Evolutionary conservation across 768 basidiomycete genomes (phyloP).

Genomic region (Suillus placidus): DNA sequence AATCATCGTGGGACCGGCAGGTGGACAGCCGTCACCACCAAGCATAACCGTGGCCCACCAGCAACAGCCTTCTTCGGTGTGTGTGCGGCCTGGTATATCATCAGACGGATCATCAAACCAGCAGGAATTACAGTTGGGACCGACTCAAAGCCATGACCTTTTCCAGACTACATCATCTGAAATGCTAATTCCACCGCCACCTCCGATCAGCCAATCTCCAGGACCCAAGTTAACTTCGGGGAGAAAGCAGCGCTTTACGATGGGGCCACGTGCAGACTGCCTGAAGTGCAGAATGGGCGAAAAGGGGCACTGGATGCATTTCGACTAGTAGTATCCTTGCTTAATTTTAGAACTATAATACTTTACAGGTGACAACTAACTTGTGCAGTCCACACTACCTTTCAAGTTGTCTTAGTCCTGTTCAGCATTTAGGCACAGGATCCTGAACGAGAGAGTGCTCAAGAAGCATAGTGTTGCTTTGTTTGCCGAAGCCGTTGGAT

Average conservation of each 20-base stretch:
- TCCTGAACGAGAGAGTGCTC: neutral
- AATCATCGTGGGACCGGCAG: neutral
- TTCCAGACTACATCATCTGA: neutral
- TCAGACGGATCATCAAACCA: slow-evolving; percentile 24
- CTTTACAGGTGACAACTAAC: neutral
- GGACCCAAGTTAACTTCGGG: slow-evolving; percentile 13
- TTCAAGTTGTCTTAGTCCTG: neutral
- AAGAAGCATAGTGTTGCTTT: neutral
- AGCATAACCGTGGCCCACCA: neutral
- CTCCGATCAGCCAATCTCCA: neutral
- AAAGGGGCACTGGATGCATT: slow-evolving; percentile 75
- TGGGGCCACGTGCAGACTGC: slow-evolving; percentile 74
- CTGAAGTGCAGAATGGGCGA: slow-evolving; percentile 65
- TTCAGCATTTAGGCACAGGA: neutral
- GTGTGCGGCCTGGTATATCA: slow-evolving; percentile 30
- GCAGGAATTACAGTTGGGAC: slow-evolving; percentile 7
- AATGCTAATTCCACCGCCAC: neutral
- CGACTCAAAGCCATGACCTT: neutral
- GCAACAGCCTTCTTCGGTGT: slow-evolving; percentile 31
- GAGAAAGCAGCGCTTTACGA: slow-evolving; percentile 57
- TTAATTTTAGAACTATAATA: slow-evolving; percentile 1
- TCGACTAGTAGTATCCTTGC: slow-evolving; percentile 39
- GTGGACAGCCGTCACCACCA: neutral
- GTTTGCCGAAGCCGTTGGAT: neutral
- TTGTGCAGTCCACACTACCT: neutral